phyloP scores from a whole-genome alignment of 2,329 filamentous ascomycete species.

The Cercospora zeina region DNA sequence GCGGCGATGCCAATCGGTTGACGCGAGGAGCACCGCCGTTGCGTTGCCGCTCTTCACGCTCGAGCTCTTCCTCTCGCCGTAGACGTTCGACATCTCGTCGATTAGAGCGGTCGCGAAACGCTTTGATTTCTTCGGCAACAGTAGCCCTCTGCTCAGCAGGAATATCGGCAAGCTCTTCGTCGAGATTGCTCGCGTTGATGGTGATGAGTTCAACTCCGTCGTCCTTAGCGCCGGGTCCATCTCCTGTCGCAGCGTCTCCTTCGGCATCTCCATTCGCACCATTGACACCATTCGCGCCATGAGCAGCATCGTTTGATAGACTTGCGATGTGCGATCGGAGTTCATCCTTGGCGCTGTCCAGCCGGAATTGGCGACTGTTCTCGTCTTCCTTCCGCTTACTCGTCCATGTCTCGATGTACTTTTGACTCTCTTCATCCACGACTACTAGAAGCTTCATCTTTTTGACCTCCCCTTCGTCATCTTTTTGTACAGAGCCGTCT shows the following conservation, averaged over 20 bases:
- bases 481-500: slow-evolving; percentile 45
- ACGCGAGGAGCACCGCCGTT: slow-evolving; percentile 61
- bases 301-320: slow-evolving; percentile 64
- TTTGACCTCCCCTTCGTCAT: slow-evolving; percentile 38
- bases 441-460: slow-evolving; percentile 51
- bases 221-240: slow-evolving; percentile 51
- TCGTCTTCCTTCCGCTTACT: slow-evolving; percentile 64
- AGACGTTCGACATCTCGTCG: slow-evolving; percentile 85
- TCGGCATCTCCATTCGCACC: slow-evolving; percentile 22
- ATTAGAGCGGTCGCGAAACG: slow-evolving; percentile 89
- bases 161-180: slow-evolving; percentile 94
- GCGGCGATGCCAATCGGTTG: slow-evolving; percentile 71
- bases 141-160: slow-evolving; percentile 94
- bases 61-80: slow-evolving; percentile 86
- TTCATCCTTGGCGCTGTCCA: slow-evolving; percentile 68
- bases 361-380: slow-evolving; percentile 63
- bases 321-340: slow-evolving; percentile 69
- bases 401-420: slow-evolving; percentile 82
- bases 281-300: slow-evolving; percentile 34
- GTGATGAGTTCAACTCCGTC: slow-evolving; percentile 79
- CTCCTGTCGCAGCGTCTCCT: slow-evolving; percentile 30
- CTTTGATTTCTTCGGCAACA: slow-evolving; percentile 88
- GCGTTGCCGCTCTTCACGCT: slow-evolving; percentile 76
- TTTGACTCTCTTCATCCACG: slow-evolving; percentile 78
- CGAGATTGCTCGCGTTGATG: slow-evolving; percentile 71